Evolutionary conservation across 2,329 filamentous ascomycete genomes (phyloP), one percentile per base, ranked within the genome.

Genomic region (Alternaria hordeiaustralica): DNA sequence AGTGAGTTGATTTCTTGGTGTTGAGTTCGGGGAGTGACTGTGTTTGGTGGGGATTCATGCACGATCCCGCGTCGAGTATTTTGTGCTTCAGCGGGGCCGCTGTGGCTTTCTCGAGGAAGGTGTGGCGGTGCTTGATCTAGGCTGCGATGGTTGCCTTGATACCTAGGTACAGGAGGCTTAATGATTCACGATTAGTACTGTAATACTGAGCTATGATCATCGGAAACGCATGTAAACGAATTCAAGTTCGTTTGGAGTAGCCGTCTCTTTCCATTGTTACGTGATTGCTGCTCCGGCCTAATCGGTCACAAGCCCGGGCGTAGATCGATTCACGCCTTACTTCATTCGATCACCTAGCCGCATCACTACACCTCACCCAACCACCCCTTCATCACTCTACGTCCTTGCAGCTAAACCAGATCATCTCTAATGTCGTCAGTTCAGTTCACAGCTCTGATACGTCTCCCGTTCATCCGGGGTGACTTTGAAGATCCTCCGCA

Each of bases 401-500:
- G n/a, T 33, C 54, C 28, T 25, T 26, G 44, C 20, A 23, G 18
- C 25, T 30, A 21, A n/a, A n/a, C 26, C 25, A 23, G 18, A 51
- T 46, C 47, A 58, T 64, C 20, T 49, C 55, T 44, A 21, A 79
- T 79, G 77, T 65, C 74, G 45, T 62, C 66, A 3, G 65, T 71
- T 18, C 83, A 84, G 58, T 87, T 81, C 78, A 97, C 92, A 13
- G 90, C 97, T 63, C 92, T 97, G 74, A 88, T 99, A 67, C 88
- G 94, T 66, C 87, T 98, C n/a, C 96, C 96, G 23, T 96, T 97
- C 75, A 88, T 91, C 36, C 88, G 96, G 60, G 91, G 92, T 44
- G 89, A 92, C 73, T 99, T 99, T 82, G 87, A 94, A 65, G 95
- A 99, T 80, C 96, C 96, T 61, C 92, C 93, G 50, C 90, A 91